Percentiles rank a stretch among this genome's conserved stretches.
Evolutionary conservation across 192 early-diverging fungal genomes (phyloP).

Genomic region (Obelidium mucronatum): DNA sequence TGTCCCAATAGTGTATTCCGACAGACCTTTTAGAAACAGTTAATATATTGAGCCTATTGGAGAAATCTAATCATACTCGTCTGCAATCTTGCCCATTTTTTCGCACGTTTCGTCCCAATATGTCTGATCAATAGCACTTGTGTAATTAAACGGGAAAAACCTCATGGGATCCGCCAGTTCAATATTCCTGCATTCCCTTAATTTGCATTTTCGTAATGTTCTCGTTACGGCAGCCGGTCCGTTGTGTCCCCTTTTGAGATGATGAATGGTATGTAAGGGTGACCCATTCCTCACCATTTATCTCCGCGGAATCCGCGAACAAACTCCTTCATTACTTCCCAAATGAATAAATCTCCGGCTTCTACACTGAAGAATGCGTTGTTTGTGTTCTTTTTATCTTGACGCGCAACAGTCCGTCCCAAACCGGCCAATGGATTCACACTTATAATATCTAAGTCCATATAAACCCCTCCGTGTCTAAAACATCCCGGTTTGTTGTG

Average conservation of each 20-base stretch:
- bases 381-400: slow-evolving; percentile 28
- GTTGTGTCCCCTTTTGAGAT: slow-evolving; percentile 49
- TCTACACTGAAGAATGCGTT: slow-evolving; percentile 47
- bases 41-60: neutral
- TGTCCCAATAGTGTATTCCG: slow-evolving; percentile 20
- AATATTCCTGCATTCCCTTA: neutral
- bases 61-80: neutral
- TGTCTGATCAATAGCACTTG: neutral
- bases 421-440: slow-evolving; percentile 35
- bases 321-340: slow-evolving; percentile 52
- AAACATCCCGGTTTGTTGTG: slow-evolving; percentile 40
- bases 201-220: slow-evolving; percentile 14
- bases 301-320: slow-evolving; percentile 38
- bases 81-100: neutral
- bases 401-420: slow-evolving; percentile 32
- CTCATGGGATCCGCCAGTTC: neutral
- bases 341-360: slow-evolving; percentile 32
- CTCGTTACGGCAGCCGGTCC: slow-evolving; percentile 31
- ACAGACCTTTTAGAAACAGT: neutral
- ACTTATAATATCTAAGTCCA: slow-evolving; percentile 50
- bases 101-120: neutral
- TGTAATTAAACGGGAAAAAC: slow-evolving; percentile 13
- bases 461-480: slow-evolving; percentile 38
- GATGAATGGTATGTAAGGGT: slow-evolving; percentile 41
- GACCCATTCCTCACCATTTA: slow-evolving; percentile 37